Percentiles rank a stretch among this genome's conserved stretches.
Conservation (phyloP, 2,329 filamentous ascomycete genomes). For the Hirsutella thompsonii region DNA sequence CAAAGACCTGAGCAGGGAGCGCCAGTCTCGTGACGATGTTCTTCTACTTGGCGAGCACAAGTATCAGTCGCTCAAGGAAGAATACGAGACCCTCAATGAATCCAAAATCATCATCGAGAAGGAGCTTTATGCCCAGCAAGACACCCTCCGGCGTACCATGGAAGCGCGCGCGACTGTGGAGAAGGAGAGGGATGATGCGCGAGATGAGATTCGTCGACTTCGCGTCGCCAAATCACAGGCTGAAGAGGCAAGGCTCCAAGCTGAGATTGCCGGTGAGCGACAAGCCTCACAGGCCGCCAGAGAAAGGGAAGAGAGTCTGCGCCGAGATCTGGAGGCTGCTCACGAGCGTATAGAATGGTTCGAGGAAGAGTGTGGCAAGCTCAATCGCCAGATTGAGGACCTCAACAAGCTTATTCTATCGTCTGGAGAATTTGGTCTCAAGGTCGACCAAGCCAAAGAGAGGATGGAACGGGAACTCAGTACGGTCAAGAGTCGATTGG, state of each 20-base stretch:
- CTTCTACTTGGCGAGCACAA: slow-evolving; percentile 85
- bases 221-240: slow-evolving; percentile 73
- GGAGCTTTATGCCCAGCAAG: slow-evolving; percentile 91
- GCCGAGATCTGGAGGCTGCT: slow-evolving; percentile 69
- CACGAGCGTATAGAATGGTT: slow-evolving; percentile 65
- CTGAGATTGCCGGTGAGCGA: slow-evolving; percentile 69
- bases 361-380: slow-evolving; percentile 63
- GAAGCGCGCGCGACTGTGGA: slow-evolving; percentile 72
- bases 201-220: slow-evolving; percentile 70
- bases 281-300: slow-evolving; percentile 65
- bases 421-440: slow-evolving; percentile 77
- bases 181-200: slow-evolving; percentile 78
- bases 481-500: slow-evolving; percentile 77
- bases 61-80: slow-evolving; percentile 66
- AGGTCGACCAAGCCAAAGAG: slow-evolving; percentile 89
- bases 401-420: slow-evolving; percentile 79
- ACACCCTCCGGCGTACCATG: slow-evolving; percentile 73
- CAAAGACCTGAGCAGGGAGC: slow-evolving; percentile 78
- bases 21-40: slow-evolving; percentile 89
- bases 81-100: slow-evolving; percentile 78
- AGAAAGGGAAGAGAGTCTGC: slow-evolving; percentile 66
- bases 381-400: slow-evolving; percentile 70
- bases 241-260: slow-evolving; percentile 74
- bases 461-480: slow-evolving; percentile 81
- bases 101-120: slow-evolving; percentile 97